These are phyloP conservation scores for Trichoderma pleuroti DNA, from an alignment of 2,329 filamentous ascomycete species.

Conservation along the genomic window DNA sequence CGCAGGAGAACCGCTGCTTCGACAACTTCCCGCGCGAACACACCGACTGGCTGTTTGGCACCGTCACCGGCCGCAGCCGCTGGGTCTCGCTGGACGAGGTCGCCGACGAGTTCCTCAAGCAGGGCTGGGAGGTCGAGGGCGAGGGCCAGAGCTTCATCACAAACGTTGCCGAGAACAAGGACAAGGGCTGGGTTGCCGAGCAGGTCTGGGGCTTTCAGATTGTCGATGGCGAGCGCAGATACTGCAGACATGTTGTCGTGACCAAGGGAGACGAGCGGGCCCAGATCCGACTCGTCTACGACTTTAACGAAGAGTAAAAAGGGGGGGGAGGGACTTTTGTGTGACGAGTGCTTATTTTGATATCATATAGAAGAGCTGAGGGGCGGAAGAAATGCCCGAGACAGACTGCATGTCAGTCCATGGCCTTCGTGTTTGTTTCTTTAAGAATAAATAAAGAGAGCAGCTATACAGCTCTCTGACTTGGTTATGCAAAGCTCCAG, in stretches of 20 bases:
- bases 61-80: constrained; percentile 57
- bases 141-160: constrained; percentile 62
- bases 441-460: neutral
- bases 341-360: neutral
- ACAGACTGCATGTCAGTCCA: neutral
- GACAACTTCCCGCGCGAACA: constrained; percentile 58
- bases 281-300: constrained; percentile 54
- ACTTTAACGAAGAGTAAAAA: constrained; percentile 36
- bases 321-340: neutral
- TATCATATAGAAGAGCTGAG: neutral
- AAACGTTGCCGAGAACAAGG: constrained; percentile 55
- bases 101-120: constrained; percentile 53
- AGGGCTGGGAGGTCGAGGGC: constrained; percentile 58
- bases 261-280: constrained; percentile 48
- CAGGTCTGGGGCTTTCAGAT: constrained; percentile 61
- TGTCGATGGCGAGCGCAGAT: constrained; percentile 49
- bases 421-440: neutral
- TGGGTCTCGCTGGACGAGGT: constrained; percentile 47
- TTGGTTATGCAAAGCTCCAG: neutral
- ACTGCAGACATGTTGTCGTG: constrained; percentile 52
- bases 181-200: constrained; percentile 51
- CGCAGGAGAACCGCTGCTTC: constrained; percentile 51
- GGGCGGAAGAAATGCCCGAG: neutral
- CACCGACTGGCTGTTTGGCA: constrained; percentile 76
- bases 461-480: neutral